Evolutionary conservation across 768 basidiomycete genomes (phyloP).

Genomic region (Gloeophyllum trabeum): DNA sequence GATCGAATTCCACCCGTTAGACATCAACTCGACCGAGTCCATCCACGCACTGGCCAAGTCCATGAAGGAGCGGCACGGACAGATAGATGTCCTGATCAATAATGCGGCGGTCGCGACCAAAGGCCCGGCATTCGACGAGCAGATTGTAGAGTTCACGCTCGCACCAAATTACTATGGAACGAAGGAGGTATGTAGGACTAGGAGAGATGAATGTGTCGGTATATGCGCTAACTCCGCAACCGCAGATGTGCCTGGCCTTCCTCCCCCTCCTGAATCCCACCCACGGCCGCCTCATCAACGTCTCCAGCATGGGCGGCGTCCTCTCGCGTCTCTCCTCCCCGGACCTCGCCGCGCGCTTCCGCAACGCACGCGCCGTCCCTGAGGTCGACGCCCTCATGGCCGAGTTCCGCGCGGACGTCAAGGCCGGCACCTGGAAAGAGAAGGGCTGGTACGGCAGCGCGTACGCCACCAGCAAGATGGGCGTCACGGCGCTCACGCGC

Average conservation of each 20-base stretch:
- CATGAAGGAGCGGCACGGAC: background rate
- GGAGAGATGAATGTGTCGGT: background rate
- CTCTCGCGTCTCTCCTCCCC: background rate
- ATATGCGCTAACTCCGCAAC: too few species aligned
- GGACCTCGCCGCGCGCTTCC: background rate
- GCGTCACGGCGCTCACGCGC: background rate
- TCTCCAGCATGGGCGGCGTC: background rate
- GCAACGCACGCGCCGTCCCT: background rate
- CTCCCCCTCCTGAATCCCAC: background rate
- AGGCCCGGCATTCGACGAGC: background rate
- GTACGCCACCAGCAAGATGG: background rate
- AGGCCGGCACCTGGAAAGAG: background rate
- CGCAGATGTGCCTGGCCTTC: background rate
- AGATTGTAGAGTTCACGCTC: background rate
- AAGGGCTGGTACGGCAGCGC: background rate
- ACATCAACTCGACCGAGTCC: background rate
- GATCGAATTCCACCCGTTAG: background rate
- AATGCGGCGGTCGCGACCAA: background rate
- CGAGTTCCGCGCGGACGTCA: background rate
- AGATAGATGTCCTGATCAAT: background rate
- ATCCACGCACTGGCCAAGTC: background rate
- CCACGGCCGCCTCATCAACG: background rate
- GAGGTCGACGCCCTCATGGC: background rate
- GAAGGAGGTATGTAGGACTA: background rate
- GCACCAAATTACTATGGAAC: background rate